phyloP scores from a whole-genome alignment of 2,329 filamentous ascomycete species.

The Sclerotinia glacialis region DNA sequence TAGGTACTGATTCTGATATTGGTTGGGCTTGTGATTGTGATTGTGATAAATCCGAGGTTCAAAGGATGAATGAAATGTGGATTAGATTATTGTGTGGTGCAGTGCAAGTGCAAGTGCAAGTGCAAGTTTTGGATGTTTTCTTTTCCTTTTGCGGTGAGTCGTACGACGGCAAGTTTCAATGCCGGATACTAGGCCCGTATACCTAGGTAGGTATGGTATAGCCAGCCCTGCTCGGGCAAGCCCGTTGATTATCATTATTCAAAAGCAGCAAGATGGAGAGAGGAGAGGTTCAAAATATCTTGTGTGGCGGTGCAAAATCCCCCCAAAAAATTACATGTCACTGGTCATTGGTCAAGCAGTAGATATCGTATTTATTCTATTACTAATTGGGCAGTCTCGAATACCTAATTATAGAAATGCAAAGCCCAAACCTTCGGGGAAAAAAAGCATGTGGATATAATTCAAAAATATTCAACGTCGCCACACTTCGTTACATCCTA shows the following conservation, averaged over 20 bases:
- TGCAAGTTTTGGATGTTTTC: background rate
- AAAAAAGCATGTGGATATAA: background rate
- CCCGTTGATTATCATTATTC: slow-evolving; percentile 9
- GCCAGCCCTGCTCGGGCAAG: slow-evolving; percentile 10
- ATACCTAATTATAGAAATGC: slow-evolving; percentile 18
- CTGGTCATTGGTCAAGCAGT: background rate
- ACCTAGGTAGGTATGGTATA: background rate
- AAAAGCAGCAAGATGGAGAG: slow-evolving; percentile 11
- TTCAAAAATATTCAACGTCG: slow-evolving; percentile 2
- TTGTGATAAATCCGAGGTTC: slow-evolving; percentile 7
- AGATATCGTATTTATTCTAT: background rate
- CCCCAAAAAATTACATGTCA: background rate
- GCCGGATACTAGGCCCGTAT: background rate
- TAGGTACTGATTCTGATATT: background rate
- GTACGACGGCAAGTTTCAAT: background rate
- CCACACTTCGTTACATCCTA: slow-evolving; percentile 19
- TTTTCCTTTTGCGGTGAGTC: background rate
- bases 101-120: no score
- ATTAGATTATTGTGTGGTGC: background rate
- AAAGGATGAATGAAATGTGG: background rate
- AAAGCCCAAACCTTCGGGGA: slow-evolving; percentile 3
- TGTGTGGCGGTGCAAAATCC: slow-evolving; percentile 21
- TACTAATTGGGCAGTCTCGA: background rate
- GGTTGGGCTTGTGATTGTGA: background rate
- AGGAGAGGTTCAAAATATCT: background rate